Percentiles rank a stretch among this genome's conserved stretches.
phyloP scores from a whole-genome alignment of 768 basidiomycete genomes.

The Pisolithus microcarpus region DNA sequence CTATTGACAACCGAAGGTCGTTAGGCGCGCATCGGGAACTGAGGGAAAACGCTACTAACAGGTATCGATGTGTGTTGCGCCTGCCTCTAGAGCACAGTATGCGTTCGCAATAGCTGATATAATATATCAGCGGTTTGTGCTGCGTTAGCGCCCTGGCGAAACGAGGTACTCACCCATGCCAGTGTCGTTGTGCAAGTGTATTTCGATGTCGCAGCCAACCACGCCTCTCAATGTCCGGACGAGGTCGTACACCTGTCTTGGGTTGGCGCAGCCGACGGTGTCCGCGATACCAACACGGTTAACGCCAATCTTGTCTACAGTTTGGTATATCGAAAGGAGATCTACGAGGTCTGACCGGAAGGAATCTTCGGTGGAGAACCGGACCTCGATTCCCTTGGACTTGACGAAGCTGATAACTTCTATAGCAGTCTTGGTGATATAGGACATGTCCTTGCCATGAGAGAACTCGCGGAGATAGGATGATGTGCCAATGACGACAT shows the following conservation, averaged over 20 bases:
- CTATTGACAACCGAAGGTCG: constrained; percentile 30
- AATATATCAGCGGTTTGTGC: constrained; percentile 1
- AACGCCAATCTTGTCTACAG: constrained; percentile 98
- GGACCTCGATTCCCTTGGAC: constrained; percentile 98
- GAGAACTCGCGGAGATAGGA: constrained; percentile 99
- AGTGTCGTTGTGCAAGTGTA: constrained; percentile 98
- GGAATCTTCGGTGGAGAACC: constrained; percentile 98
- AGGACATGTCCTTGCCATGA: constrained; percentile 99
- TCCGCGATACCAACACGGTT: constrained; percentile 99
- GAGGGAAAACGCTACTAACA: constrained; percentile 43
- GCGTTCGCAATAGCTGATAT: constrained; percentile 89
- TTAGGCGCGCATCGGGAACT: background rate
- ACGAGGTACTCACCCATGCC: constrained; percentile 64
- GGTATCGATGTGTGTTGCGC: constrained; percentile 98
- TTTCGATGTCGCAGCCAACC: constrained; percentile 95
- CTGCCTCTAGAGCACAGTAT: constrained; percentile 95
- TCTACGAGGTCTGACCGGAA: constrained; percentile 99
- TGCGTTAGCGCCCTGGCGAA: background rate
- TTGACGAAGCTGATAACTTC: constrained; percentile 99
- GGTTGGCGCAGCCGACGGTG: constrained; percentile 98
- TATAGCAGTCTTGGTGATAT: constrained; percentile 98
- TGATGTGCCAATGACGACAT: constrained; percentile 98
- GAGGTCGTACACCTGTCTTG: constrained; percentile 96
- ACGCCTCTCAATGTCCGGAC: constrained; percentile 94
- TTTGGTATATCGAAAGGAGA: constrained; percentile 96